Conservation (phyloP, 202 grass and related monocot species). For the Schoenoplectus tabernaemontani region DNA sequence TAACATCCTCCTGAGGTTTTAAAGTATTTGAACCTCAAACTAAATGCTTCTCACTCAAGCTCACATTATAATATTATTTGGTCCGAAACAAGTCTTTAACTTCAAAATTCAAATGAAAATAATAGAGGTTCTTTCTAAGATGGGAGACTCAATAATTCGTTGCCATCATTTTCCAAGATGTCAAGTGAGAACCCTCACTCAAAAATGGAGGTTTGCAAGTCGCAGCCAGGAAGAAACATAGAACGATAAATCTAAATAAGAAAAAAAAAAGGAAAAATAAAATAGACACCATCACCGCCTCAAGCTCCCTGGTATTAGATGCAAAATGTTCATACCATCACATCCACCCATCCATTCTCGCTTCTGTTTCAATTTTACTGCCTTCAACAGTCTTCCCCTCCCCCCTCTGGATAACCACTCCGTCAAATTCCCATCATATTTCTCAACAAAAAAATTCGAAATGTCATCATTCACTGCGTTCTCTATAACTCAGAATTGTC, state of each 20-base stretch:
- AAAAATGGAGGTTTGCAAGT: constrained; percentile 30
- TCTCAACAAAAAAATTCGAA: constrained; percentile 18
- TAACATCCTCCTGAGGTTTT: too few species aligned
- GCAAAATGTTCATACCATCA: constrained; percentile 12
- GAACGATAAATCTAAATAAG: constrained; percentile 3
- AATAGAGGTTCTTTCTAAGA: neutral
- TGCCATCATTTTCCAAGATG: constrained; percentile 24
- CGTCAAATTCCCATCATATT: constrained; percentile 4
- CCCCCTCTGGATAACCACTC: neutral
- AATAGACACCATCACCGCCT: constrained; percentile 2
- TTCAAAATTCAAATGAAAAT: constrained; percentile 11
- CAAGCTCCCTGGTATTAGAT: constrained; percentile 1
- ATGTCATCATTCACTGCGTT: constrained; percentile 7
- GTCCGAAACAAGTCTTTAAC: neutral
- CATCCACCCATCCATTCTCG: neutral
- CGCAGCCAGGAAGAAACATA: constrained; percentile 11
- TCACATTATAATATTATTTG: neutral
- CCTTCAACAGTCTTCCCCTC: neutral
- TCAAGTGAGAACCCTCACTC: constrained; percentile 28
- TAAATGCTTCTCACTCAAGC: too few species aligned
- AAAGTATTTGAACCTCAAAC: too few species aligned
- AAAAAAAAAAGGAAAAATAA: neutral
- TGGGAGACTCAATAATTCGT: constrained; percentile 11
- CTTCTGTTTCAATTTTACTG: constrained; percentile 21
- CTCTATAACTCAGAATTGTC: constrained; percentile 1